Evolutionary conservation across 208 protist species (phyloP), one percentile per base, ranked within the genome.

Genomic region (Herpetomonas muscarum): DNA sequence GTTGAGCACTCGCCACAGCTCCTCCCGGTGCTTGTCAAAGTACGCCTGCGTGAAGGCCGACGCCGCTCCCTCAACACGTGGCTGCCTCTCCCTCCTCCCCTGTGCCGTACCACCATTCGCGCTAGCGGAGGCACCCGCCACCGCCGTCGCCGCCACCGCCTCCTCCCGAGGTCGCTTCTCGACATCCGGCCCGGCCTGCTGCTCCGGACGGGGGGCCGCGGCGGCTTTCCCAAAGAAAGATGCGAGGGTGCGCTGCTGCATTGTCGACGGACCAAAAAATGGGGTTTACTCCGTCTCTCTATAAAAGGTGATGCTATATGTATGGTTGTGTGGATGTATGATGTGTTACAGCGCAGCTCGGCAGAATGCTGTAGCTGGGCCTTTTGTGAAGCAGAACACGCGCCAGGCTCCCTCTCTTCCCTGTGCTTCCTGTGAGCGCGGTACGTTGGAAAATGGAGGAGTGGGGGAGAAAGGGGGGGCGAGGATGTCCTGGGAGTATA

Each of bases 401-500:
- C 34, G 34, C 34, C 34, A 13, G 9, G 34, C 34, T 39, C 34
- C 34, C 13, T 39, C 34, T 39, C 34, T 39, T 39, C 9, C 13
- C 6, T 39, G 34, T 6, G 6, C 13, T 39, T 13, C 13, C 6
- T 39, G 34, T 13, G 9, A 6, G 13, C 34, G 13, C 9, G 34
- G 34, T 6, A 39, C 6, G 34, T 13, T 6, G 34, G 34, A 17
- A 39, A 13, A 39, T 39, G 34, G 13, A 39, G 6, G 34, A 13
- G 34, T 6, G 34, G 34, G 34, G 34, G 34, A 13, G n/a, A n/a
- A n/a, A n/a, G n/a, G n/a, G n/a, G n/a, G n/a, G n/a, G n/a, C n/a
- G n/a, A n/a, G n/a, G n/a, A n/a, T n/a, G n/a, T n/a, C n/a, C n/a
- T 58, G 54, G 51, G 62, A 70, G 31, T 56, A 50, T 21, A 55